These are phyloP conservation scores for Xanthoconium separans DNA, from an alignment of 1,284 basidiomycete genomes.

Conservation along the genomic window DNA sequence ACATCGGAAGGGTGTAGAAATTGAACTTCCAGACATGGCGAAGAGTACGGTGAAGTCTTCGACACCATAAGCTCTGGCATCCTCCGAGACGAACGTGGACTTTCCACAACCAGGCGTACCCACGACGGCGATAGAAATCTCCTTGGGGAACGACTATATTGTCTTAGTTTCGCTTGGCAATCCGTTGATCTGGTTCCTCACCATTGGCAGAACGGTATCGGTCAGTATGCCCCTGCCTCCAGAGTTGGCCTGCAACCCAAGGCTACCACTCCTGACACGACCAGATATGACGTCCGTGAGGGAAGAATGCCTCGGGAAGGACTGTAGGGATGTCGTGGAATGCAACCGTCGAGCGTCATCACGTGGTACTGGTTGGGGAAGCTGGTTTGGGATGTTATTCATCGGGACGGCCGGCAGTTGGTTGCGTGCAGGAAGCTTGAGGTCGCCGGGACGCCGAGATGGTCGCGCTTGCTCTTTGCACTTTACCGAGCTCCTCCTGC, in stretches of 20 bases:
- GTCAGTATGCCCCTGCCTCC: conserved; percentile 36
- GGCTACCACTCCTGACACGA: conserved; percentile 57
- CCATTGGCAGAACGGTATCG: conserved; percentile 37
- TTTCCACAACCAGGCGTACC: conserved; percentile 73
- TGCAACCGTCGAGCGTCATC: conserved; percentile 42
- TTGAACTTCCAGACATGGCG: conserved; percentile 33
- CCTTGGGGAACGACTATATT: conserved; percentile 29
- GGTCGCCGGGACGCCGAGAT: conserved; percentile 35
- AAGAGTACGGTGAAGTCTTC: conserved; percentile 24
- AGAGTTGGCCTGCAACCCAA: conserved; percentile 42
- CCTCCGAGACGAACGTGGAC: conserved; percentile 65
- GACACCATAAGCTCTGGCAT: conserved; percentile 55
- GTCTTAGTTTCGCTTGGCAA: conserved; percentile 21
- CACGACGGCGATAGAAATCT: conserved; percentile 61
- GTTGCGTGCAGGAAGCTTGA: conserved; percentile 37
- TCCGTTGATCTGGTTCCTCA: conserved; percentile 23
- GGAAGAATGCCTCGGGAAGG: conserved; percentile 35
- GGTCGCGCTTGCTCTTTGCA: conserved; percentile 31
- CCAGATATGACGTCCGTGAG: conserved; percentile 32
- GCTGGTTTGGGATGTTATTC: conserved; percentile 15
- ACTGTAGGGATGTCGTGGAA: conserved; percentile 43
- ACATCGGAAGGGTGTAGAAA: conserved; percentile 44
- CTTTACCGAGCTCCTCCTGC: conserved; percentile 32
- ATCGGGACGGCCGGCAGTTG: conserved; percentile 26
- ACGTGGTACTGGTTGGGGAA: conserved; percentile 30